These are phyloP conservation scores for Boletus coccyginus DNA, from an alignment of 768 basidiomycete species.

Conservation along the genomic window DNA sequence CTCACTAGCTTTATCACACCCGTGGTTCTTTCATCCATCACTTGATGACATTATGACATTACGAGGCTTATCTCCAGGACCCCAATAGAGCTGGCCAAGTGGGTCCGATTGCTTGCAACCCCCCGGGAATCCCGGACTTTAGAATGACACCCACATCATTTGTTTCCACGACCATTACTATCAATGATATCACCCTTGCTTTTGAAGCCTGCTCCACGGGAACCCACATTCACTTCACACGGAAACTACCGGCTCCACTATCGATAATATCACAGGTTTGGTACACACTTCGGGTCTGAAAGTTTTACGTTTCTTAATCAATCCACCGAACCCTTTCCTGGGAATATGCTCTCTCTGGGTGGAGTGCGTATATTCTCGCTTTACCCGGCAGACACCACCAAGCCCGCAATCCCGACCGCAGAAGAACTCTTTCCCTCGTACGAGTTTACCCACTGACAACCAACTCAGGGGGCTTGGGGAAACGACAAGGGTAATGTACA, in stretches of 20 bases:
- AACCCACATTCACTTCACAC: slow-evolving; percentile 6
- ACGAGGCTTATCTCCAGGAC: slow-evolving; percentile 46
- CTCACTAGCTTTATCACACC: slow-evolving; percentile 81
- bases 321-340: slow-evolving; percentile 40
- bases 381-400: slow-evolving; percentile 90
- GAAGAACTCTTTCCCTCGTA: slow-evolving; percentile 65
- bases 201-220: slow-evolving; percentile 1
- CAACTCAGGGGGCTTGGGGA: slow-evolving; percentile 47
- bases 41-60: not conserved
- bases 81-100: slow-evolving; percentile 92
- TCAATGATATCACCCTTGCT: not conserved
- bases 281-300: slow-evolving; percentile 50
- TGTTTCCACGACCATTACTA: slow-evolving; percentile 2
- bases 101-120: slow-evolving; percentile 71
- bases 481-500: slow-evolving; percentile 69
- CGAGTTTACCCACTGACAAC: slow-evolving; percentile 17
- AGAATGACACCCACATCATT: slow-evolving; percentile 16
- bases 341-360: slow-evolving; percentile 80
- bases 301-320: not conserved
- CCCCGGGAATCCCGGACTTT: slow-evolving; percentile 14
- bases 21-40: slow-evolving; percentile 28
- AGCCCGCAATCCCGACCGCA: slow-evolving; percentile 88
- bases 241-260: slow-evolving; percentile 48
- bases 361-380: slow-evolving; percentile 75
- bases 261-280: slow-evolving; percentile 43